Percentiles rank a stretch among this genome's conserved stretches.
Evolutionary conservation across 75 land plant genomes (phyloP).

Genomic region (Pinus tabuliformis): DNA sequence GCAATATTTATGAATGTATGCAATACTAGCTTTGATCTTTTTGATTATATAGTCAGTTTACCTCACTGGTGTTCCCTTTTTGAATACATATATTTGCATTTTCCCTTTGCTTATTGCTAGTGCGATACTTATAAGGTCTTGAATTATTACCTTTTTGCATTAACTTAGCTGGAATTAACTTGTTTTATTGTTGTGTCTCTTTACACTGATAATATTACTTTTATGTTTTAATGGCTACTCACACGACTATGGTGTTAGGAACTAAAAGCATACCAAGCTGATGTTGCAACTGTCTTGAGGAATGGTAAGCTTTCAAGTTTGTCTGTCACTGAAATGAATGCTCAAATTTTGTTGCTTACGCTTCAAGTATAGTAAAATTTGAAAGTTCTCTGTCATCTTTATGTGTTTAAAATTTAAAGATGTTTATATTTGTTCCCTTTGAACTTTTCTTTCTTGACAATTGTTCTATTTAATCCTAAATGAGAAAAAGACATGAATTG

Average conservation of each 20-base stretch:
- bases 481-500: too few relatives aligned
- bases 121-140: neutral
- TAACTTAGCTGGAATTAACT: neutral
- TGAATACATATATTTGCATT: too few relatives aligned
- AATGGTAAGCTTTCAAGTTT: slow-evolving; percentile 59
- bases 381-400: too few relatives aligned
- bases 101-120: neutral
- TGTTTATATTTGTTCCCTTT: too few relatives aligned
- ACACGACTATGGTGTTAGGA: slow-evolving; percentile 45
- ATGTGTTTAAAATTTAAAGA: too few relatives aligned
- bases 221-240: neutral
- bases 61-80: too few relatives aligned
- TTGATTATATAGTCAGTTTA: too few relatives aligned
- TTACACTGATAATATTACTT: neutral
- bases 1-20: too few relatives aligned
- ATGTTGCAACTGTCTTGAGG: slow-evolving; percentile 93
- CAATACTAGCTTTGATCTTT: too few relatives aligned
- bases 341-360: neutral
- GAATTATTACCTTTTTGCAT: neutral
- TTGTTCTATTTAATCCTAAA: too few relatives aligned
- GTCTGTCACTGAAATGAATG: neutral
- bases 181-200: neutral
- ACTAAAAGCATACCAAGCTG: slow-evolving; percentile 96
- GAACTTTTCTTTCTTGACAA: too few relatives aligned
- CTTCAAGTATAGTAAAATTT: too few relatives aligned